Percentiles rank a stretch among this genome's conserved stretches.
phyloP scores from a whole-genome alignment of 495 filamentous ascomycete species.

The Penicillium desertorum region DNA sequence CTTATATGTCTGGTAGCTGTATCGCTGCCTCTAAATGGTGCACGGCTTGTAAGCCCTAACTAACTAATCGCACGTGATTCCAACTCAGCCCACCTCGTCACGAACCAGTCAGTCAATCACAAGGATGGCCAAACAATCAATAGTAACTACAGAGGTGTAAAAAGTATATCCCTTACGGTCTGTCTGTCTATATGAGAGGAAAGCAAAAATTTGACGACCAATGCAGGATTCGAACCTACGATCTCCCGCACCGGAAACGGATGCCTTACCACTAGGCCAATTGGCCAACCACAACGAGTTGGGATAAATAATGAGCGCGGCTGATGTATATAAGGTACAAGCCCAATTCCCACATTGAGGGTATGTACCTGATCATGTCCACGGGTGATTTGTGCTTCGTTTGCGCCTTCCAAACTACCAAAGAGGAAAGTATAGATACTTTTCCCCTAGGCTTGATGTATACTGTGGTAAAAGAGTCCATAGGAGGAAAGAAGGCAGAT shows the following conservation, averaged over 20 bases:
- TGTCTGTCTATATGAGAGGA: neutral
- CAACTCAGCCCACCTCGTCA: too few relatives aligned
- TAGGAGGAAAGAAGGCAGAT: neutral
- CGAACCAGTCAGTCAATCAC: too few relatives aligned
- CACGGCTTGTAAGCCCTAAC: too few relatives aligned
- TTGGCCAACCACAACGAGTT: conserved; percentile 19
- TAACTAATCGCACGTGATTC: too few relatives aligned
- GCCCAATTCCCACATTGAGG: neutral
- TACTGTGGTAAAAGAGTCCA: neutral
- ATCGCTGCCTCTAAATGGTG: too few relatives aligned
- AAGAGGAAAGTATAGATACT: neutral
- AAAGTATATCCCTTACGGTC: too few relatives aligned
- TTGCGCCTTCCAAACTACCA: neutral
- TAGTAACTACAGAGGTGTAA: too few relatives aligned
- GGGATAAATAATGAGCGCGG: neutral
- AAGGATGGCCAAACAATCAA: too few relatives aligned
- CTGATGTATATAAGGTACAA: neutral
- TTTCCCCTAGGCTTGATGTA: neutral
- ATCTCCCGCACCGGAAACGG: conserved; percentile 37
- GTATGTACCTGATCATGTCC: neutral
- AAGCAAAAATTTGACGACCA: conserved; percentile 25
- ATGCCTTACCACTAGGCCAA: conserved; percentile 38
- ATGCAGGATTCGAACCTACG: conserved; percentile 39
- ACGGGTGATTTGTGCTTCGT: too few relatives aligned
- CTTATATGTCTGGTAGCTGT: too few relatives aligned